Evolutionary conservation across 2,329 filamentous ascomycete species (phyloP), one percentile per base, ranked within the genome.

Genomic region (Grosmannia huntii): DNA sequence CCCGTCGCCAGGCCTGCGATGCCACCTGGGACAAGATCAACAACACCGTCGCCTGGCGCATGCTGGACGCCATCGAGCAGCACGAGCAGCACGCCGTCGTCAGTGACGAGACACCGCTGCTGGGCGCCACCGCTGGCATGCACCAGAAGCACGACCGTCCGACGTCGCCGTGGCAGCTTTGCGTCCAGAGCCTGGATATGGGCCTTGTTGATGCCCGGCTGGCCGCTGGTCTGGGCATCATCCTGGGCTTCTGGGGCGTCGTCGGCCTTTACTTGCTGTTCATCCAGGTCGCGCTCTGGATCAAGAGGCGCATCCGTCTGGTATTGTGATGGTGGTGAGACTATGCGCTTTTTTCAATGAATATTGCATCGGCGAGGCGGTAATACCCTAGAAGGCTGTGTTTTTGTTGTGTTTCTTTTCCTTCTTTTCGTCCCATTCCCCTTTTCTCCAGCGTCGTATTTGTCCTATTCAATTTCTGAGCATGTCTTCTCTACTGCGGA

Each of bases 1-100:
- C 82, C 1, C 75, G 83, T 56, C 66, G 67, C 23, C 78, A 83
- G 61, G 85, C 84, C 0, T 79, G 79, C 60, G 75, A 83, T 54
- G 83, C 81, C 3, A 87, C 83, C 0, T 88, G 85, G 85, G 83
- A 86, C 60, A 84, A 80, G 70, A 85, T 87, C 68, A 85, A 86
- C 70, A 85, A 85, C 64, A 81, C 79, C 54, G 84, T 86, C 1
- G 85, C 85, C 3, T 82, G 81, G 76, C 77, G 80, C 59, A 80
- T 87, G 71, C 72, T 76, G 3, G 75, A 79, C 55, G 72, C 71
- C n/a, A 78, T 81, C 54, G 72, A 75, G 19, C 72, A 77, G 52
- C 69, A 77, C 25, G 69, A 72, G 56, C 56, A 2, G 62, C 14
- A 33, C 27, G 64, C 14, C 9, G 21, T 23, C 6, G 27, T 44